phyloP scores from a whole-genome alignment of 371 early-diverging fungal genomes.

The Mortierella sp. region DNA sequence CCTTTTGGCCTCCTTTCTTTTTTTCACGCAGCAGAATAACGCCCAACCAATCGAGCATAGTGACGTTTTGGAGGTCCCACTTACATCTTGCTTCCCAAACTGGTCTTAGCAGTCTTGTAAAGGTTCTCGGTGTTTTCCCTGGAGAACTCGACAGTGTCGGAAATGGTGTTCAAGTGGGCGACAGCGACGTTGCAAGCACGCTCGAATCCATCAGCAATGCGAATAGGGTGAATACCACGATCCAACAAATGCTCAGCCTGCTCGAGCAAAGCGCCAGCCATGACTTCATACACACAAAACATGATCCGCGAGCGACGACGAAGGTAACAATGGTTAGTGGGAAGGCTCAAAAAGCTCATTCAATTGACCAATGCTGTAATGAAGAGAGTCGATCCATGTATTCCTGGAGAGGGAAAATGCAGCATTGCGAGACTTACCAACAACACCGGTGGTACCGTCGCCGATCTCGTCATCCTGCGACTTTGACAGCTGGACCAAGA shows the following conservation, averaged over 20 bases:
- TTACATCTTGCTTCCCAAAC: slow-evolving; percentile 98
- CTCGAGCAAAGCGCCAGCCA: slow-evolving; percentile 98
- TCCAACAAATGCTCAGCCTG: slow-evolving; percentile 97
- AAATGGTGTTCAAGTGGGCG: slow-evolving; percentile 90
- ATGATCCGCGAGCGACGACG: neutral
- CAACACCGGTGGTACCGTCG: slow-evolving; percentile 99
- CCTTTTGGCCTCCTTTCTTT: neutral
- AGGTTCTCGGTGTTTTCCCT: slow-evolving; percentile 88
- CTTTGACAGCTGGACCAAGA: slow-evolving; percentile 98
- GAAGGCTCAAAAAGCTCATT: neutral
- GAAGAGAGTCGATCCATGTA: neutral
- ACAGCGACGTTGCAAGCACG: slow-evolving; percentile 96
- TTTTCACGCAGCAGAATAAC: neutral
- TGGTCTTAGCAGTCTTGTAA: slow-evolving; percentile 98
- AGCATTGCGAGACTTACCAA: slow-evolving; percentile 72
- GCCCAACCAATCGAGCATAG: neutral
- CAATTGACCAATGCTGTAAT: neutral
- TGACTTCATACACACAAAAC: slow-evolving; percentile 69
- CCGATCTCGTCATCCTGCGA: slow-evolving; percentile 99
- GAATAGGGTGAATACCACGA: slow-evolving; percentile 99
- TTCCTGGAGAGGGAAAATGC: neutral
- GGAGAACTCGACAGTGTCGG: slow-evolving; percentile 91
- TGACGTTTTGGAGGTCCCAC: slow-evolving; percentile 24
- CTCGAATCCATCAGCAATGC: slow-evolving; percentile 99
- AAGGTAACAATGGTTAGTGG: slow-evolving; percentile 5